phyloP scores from a whole-genome alignment of 495 filamentous ascomycete genomes.

The Daldinia grandis region DNA sequence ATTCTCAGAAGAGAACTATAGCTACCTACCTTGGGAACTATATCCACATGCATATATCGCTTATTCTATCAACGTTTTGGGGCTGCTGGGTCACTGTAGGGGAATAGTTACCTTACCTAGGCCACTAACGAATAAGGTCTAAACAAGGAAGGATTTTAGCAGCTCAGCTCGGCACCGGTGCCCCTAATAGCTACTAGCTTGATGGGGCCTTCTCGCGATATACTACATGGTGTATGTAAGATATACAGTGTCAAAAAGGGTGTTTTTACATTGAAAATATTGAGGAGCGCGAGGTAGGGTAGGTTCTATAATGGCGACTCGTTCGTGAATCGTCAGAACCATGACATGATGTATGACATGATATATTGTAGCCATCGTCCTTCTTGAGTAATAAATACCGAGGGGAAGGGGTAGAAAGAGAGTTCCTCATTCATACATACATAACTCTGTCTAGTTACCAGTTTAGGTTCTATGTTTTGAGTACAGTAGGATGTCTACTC shows the following conservation, averaged over 20 bases:
- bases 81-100: background rate
- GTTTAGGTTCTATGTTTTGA: background rate
- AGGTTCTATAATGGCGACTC: background rate
- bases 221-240: background rate
- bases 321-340: background rate
- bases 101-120: background rate
- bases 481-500: background rate
- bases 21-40: too few relatives aligned
- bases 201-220: background rate
- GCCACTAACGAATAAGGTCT: background rate
- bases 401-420: background rate
- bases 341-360: background rate
- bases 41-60: slow-evolving; percentile 20
- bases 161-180: background rate
- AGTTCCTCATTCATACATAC: background rate
- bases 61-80: slow-evolving; percentile 11
- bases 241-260: background rate
- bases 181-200: background rate
- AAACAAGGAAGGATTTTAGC: background rate
- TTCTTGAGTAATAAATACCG: background rate
- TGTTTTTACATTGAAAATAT: background rate
- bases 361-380: background rate
- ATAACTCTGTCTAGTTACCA: background rate
- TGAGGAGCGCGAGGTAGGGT: background rate
- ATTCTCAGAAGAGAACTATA: slow-evolving; percentile 11